These are phyloP conservation scores for Chlamydomonas applanata DNA, from an alignment of 139 green algal genomes.

Conservation along the genomic window DNA sequence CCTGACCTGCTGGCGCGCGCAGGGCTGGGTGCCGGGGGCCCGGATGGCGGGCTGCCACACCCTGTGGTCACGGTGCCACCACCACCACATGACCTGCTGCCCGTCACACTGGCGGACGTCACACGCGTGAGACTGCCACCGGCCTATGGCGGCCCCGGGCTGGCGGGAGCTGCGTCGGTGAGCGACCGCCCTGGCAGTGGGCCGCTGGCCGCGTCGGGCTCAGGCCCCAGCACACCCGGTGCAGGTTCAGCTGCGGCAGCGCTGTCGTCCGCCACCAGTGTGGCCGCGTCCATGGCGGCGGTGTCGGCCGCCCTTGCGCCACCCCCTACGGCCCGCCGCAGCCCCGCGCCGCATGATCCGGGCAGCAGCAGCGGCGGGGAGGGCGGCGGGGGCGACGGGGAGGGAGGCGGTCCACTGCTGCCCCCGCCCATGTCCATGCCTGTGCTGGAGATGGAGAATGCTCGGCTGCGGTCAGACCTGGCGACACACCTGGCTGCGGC, in stretches of 20 bases:
- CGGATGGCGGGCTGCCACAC: conserved; percentile 19
- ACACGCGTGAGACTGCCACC: conserved; percentile 22
- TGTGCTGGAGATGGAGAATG: conserved; percentile 62
- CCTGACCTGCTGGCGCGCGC: conserved; percentile 57
- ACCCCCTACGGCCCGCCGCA: too few relatives aligned
- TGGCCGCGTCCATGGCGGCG: background rate
- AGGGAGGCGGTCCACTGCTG: background rate
- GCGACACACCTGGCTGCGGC: conserved; percentile 40
- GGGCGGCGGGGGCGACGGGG: background rate
- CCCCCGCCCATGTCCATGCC: background rate
- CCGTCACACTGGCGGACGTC: conserved; percentile 54
- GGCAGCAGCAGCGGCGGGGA: too few relatives aligned
- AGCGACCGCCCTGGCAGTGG: too few relatives aligned
- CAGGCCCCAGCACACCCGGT: too few relatives aligned
- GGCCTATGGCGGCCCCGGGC: too few relatives aligned
- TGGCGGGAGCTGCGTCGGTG: too few relatives aligned
- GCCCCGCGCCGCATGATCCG: too few relatives aligned
- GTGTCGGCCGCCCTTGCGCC: conserved; percentile 3
- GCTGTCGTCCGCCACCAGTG: background rate
- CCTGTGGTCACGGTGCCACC: conserved; percentile 61
- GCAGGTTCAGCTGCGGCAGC: too few relatives aligned
- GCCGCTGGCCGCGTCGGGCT: too few relatives aligned
- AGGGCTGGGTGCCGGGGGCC: conserved; percentile 60
- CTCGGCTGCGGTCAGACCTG: conserved; percentile 62
- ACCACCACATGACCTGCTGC: conserved; percentile 31